Percentiles rank a stretch among this genome's conserved stretches.
phyloP scores from a whole-genome alignment of 371 early-diverging fungal species.

The Mucor irregularis region DNA sequence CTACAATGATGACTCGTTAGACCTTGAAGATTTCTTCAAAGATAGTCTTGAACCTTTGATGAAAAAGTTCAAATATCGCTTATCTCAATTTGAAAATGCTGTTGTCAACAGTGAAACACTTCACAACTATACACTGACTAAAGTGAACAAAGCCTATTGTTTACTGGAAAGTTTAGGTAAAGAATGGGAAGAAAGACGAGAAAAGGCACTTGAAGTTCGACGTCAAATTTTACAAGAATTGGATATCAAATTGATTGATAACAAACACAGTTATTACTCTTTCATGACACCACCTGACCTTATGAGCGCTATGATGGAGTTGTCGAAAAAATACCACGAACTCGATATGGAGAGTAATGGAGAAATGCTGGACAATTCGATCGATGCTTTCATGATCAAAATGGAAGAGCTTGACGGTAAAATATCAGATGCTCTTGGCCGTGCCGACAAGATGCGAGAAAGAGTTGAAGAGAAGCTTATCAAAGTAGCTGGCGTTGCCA shows the following conservation, averaged over 20 bases:
- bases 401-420: constrained; percentile 51
- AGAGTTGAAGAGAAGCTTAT: constrained; percentile 39
- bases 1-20: constrained; percentile 34
- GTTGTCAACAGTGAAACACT: constrained; percentile 32
- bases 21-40: constrained; percentile 46
- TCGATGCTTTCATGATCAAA: constrained; percentile 45
- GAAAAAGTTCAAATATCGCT: constrained; percentile 44
- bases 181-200: constrained; percentile 41
- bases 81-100: constrained; percentile 39
- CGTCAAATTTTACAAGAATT: constrained; percentile 14
- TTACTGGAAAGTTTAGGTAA: constrained; percentile 35
- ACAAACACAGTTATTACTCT: background rate
- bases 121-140: constrained; percentile 33
- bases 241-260: constrained; percentile 3
- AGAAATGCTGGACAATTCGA: constrained; percentile 43
- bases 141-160: constrained; percentile 34
- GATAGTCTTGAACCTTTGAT: constrained; percentile 43
- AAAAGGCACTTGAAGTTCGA: constrained; percentile 17
- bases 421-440: constrained; percentile 41
- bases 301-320: constrained; percentile 20
- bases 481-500: constrained; percentile 40
- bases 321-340: constrained; percentile 30
- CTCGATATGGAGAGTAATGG: constrained; percentile 21
- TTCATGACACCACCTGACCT: constrained; percentile 27
- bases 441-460: constrained; percentile 38